Evolutionary conservation across 176 grass and related monocot species (phyloP), one percentile per base, ranked within the genome.

Genomic region (Oryza rufipogon): DNA sequence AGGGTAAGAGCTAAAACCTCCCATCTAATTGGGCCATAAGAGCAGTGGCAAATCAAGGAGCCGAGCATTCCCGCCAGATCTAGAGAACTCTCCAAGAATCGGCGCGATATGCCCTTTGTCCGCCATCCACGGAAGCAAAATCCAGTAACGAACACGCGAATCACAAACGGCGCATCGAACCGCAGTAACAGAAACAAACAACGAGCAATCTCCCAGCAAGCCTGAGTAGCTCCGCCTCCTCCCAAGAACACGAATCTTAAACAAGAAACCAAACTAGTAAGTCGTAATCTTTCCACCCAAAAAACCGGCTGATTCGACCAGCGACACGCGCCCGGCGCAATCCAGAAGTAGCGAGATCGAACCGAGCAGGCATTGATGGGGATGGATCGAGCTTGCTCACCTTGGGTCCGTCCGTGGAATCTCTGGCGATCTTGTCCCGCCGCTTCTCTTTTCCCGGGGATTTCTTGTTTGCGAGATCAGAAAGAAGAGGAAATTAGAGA

Each of bases 371-470:
- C 42, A 45, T 33, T 1, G 0, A 56, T 10, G 38, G 9, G 20
- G 54, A 58, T 58, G 54, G 86, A 88, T 83, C 70, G 61, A 42
- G 87, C 63, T 32, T 32, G 30, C 30, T 75, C 47, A 64, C 26
- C 82, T 81, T 80, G 77, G 30, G 73, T 6, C n/a, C 48, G 30
- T 64, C 28, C 39, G n/a, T 11, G 19, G 5, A 19, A 70, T 70
- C 52, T n/a, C 56, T 44, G 11, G n/a, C 17, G 33, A 10, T 15
- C 54, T 58, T 14, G 19, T 19, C 16, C 45, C 72, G 72, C 17
- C 72, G 72, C 17, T 28, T 84, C 58, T 70, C 16, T 14, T 76
- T 51, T 51, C 76, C 6, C 42, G 14, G 75, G n/a, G 49, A 66
- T 30, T 83, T 0, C 14, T 66, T 49, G 39, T n/a, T 3, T 45